A percentile compares a stretch with the other conserved stretches of the same genome.
Conservation (phyloP, 2,329 filamentous ascomycete species). For the Penicillium corylophilum region DNA sequence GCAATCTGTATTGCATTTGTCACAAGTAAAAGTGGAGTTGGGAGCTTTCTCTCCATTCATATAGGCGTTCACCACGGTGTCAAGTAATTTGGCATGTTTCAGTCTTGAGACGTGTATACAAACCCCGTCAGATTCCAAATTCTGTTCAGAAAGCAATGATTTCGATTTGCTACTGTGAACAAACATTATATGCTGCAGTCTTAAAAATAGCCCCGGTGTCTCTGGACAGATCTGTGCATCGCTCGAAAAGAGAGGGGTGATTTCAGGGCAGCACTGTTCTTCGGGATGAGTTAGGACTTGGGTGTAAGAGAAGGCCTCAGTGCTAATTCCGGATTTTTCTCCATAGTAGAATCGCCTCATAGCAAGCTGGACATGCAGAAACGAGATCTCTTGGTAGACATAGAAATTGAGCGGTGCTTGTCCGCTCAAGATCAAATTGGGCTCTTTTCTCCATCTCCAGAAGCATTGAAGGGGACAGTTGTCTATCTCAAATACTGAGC, state of each 20-base stretch:
- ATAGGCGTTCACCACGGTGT: background rate
- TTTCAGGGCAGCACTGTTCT: background rate
- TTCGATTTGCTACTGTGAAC: background rate
- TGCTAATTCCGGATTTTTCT: background rate
- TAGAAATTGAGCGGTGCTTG: background rate
- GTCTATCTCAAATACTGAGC: background rate
- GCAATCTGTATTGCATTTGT: background rate
- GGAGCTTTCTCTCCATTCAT: background rate
- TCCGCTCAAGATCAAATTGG: background rate
- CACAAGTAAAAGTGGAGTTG: background rate
- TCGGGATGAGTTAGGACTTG: conserved; percentile 33
- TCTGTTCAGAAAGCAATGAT: background rate
- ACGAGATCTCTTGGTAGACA: background rate
- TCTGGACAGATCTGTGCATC: conserved; percentile 1
- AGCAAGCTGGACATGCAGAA: conserved; percentile 1
- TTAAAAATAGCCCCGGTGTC: background rate
- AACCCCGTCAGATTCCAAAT: background rate
- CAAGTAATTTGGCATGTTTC: background rate
- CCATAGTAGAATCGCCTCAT: background rate
- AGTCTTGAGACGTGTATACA: no score
- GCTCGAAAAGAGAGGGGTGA: background rate
- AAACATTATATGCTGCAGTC: background rate
- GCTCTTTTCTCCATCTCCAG: background rate
- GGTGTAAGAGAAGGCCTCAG: conserved; percentile 6
- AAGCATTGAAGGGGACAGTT: background rate